These are phyloP conservation scores for Globisporangium viniferum DNA, from an alignment of 352 stramenopile species.

Conservation along the genomic window DNA sequence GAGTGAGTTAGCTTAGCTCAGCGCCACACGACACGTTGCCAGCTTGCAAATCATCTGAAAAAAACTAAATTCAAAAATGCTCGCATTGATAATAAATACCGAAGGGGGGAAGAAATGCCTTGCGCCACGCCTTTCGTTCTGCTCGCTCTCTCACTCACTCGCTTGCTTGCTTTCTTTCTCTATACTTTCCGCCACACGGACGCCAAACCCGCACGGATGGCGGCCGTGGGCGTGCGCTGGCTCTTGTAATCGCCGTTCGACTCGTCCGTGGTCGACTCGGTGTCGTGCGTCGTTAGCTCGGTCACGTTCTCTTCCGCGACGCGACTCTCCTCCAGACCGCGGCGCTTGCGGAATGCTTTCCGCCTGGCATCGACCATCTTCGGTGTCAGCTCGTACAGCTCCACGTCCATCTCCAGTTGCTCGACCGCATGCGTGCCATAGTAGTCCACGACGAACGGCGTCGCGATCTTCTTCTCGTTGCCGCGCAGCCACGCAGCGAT, in stretches of 20 bases:
- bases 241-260: slow-evolving; percentile 33
- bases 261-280: slow-evolving; percentile 40
- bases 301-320: slow-evolving; percentile 23
- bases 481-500: slow-evolving; percentile 45
- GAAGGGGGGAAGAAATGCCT: background rate
- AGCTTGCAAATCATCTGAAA: background rate
- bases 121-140: background rate
- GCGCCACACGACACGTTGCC: background rate
- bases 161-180: background rate
- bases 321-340: slow-evolving; percentile 26
- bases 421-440: slow-evolving; percentile 41
- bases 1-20: background rate
- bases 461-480: slow-evolving; percentile 38
- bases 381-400: slow-evolving; percentile 58
- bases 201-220: slow-evolving; percentile 34
- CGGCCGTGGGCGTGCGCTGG: slow-evolving; percentile 37
- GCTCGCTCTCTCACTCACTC: background rate
- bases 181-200: slow-evolving; percentile 30
- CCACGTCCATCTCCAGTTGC: slow-evolving; percentile 50
- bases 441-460: slow-evolving; percentile 49
- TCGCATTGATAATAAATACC: slow-evolving; percentile 14
- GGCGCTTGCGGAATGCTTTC: slow-evolving; percentile 51
- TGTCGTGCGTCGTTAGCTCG: slow-evolving; percentile 16
- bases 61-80: background rate
- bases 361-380: slow-evolving; percentile 50